Conservation (phyloP, 139 green algal genomes). For the Nannochloris sp. region DNA sequence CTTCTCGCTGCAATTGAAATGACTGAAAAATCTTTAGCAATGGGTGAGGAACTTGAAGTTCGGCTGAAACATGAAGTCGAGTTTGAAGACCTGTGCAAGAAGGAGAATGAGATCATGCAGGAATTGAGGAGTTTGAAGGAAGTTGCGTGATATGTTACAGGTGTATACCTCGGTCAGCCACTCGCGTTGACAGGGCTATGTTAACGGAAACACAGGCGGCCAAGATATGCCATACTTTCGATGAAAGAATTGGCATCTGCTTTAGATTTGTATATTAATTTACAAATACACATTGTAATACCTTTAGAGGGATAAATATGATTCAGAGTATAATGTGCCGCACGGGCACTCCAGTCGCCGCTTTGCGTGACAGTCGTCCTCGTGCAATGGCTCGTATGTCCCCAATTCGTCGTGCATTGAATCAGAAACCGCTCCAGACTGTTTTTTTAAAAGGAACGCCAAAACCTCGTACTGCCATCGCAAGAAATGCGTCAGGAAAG, state of each 20-base stretch:
- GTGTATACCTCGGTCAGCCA: too few relatives aligned
- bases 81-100: constrained; percentile 23
- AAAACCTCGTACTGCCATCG: too few relatives aligned
- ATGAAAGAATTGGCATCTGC: too few relatives aligned
- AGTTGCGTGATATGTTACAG: too few relatives aligned
- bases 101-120: constrained; percentile 20
- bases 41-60: constrained; percentile 16
- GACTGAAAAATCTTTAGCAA: constrained; percentile 1
- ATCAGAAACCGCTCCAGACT: background rate
- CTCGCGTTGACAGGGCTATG: too few relatives aligned
- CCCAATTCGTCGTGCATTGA: background rate
- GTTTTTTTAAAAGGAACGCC: too few relatives aligned
- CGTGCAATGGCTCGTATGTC: background rate
- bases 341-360: background rate
- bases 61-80: constrained; percentile 10
- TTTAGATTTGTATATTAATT: too few relatives aligned
- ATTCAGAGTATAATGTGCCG: background rate
- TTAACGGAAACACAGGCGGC: too few relatives aligned
- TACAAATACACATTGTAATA: too few relatives aligned
- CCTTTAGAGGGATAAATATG: background rate
- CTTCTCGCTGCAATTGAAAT: background rate
- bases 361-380: background rate
- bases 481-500: too few relatives aligned
- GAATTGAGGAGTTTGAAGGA: constrained; percentile 5
- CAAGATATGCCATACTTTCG: too few relatives aligned